A percentile compares a stretch with the other conserved stretches of the same genome.
These are phyloP conservation scores for Echinochloa phyllopogon DNA, from an alignment of 176 grass and related monocot species.

Conservation along the genomic window DNA sequence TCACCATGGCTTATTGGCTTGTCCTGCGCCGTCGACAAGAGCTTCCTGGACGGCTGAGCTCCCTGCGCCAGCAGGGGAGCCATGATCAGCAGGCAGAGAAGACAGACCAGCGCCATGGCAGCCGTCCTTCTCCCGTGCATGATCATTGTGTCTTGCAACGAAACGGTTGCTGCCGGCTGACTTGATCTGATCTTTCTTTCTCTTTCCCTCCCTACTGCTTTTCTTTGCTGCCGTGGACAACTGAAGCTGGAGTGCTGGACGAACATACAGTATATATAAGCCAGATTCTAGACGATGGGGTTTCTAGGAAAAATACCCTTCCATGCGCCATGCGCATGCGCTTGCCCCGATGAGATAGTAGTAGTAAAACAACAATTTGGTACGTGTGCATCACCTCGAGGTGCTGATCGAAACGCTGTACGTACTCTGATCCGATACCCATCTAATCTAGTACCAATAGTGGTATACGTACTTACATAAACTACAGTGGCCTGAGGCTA, in stretches of 20 bases:
- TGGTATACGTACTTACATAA: too few relatives aligned
- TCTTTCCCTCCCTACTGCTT: neutral
- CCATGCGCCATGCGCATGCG: slow-evolving; percentile 30
- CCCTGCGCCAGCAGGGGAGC: slow-evolving; percentile 17
- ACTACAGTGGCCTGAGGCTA: too few relatives aligned
- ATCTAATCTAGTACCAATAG: neutral
- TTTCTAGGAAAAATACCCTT: neutral
- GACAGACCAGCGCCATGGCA: neutral
- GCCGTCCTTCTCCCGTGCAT: slow-evolving; percentile 3
- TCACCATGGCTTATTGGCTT: slow-evolving; percentile 1
- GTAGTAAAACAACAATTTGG: slow-evolving; percentile 34
- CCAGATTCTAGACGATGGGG: neutral
- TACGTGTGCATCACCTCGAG: slow-evolving; percentile 26
- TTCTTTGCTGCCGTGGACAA: slow-evolving; percentile 5
- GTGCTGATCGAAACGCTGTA: neutral
- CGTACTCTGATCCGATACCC: neutral
- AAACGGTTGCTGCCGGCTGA: neutral
- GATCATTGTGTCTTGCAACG: neutral
- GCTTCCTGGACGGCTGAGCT: slow-evolving; percentile 27
- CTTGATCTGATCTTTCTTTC: neutral
- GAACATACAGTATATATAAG: slow-evolving; percentile 27
- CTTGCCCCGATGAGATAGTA: neutral
- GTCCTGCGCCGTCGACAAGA: neutral
- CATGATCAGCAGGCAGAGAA: neutral
- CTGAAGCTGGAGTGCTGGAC: neutral